A percentile compares a stretch with the other conserved stretches of the same genome.
These are phyloP conservation scores for Leccinum subgranulosum DNA, from an alignment of 768 basidiomycete species.

Conservation along the genomic window DNA sequence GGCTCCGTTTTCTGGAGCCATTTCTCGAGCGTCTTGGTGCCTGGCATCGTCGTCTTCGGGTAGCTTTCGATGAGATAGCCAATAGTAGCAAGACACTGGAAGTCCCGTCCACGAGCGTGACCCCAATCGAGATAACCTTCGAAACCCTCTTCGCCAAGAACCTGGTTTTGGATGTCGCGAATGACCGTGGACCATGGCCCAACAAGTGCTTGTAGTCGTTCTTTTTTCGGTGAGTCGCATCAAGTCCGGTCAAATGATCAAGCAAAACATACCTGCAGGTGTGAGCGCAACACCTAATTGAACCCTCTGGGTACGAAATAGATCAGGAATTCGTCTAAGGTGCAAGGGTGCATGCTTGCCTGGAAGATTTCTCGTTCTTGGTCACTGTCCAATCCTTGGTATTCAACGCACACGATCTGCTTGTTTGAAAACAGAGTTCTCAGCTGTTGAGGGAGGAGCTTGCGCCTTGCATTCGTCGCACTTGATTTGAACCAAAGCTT, in stretches of 20 bases:
- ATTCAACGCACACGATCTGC: conserved; percentile 53
- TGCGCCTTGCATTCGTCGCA: conserved; percentile 19
- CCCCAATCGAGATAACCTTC: conserved; percentile 42
- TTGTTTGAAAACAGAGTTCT: conserved; percentile 40
- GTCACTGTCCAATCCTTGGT: conserved; percentile 43
- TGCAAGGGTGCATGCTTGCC: conserved; percentile 27
- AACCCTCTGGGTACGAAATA: conserved; percentile 37
- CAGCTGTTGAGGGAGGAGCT: conserved; percentile 34
- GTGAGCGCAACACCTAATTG: conserved; percentile 50
- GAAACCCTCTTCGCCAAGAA: conserved; percentile 36
- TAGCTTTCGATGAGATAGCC: conserved; percentile 31
- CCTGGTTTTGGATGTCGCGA: conserved; percentile 37
- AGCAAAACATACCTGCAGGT: conserved; percentile 39
- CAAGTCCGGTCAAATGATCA: neutral
- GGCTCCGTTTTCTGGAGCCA: conserved; percentile 33
- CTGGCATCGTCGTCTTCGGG: conserved; percentile 26
- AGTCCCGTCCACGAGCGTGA: conserved; percentile 43
- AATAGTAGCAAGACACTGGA: conserved; percentile 41
- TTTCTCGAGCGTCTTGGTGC: conserved; percentile 32
- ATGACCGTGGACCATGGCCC: conserved; percentile 44
- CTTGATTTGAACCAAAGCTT: conserved; percentile 37
- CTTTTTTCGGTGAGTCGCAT: conserved; percentile 24
- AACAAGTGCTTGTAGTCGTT: conserved; percentile 49
- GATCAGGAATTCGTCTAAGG: neutral
- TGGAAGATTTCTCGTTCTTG: conserved; percentile 70